Evolutionary conservation across 495 filamentous ascomycete species (phyloP), one percentile per base, ranked within the genome.

Genomic region (Daldinia childiae): DNA sequence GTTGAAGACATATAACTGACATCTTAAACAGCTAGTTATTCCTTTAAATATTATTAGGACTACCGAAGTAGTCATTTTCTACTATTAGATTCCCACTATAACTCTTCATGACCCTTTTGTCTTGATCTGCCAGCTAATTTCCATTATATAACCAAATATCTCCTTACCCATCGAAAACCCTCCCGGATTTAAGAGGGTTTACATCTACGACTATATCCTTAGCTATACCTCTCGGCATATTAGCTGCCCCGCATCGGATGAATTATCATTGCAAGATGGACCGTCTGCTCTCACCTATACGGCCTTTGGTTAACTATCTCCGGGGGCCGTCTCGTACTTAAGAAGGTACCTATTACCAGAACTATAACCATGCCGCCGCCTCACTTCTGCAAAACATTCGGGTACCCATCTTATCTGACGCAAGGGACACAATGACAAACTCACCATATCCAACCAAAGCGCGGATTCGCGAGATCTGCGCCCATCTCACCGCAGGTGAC

Each of bases 371-470:
- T 41, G 39, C 15, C n/a, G 39, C 39, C 39, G 39, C 39, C 39
- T 41, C 39, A 41, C 39, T 41, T 41, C n/a, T 6, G n/a, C 2
- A 1, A 1, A 1, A 5, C 24, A 50, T 7, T n/a, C 21, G 17
- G 11, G 45, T 26, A 26, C 8, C 24, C 1, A 26, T 51, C 17
- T 21, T 12, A 26, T 24, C 45, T 9, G 45, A 17, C 15, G 24
- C 11, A 51, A 51, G 45, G 21, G 14, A 38, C 27, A 38, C 11
- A 11, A 58, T 58, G 62, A 11, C 39, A 12, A 21, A 11, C 19
- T 57, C 54, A 36, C 17, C 34, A 4, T 63, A 17, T 34, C 61
- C 50, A 29, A 64, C 50, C 32, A 55, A 64, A 14, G 61, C 34
- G 14, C 21, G 34, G 9, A 50, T 58, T 8, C 38, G 62, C 38